A percentile compares a stretch with the other conserved stretches of the same genome.
Evolutionary conservation across 208 protist species (phyloP).

Genomic region (Leishmania aethiopica): DNA sequence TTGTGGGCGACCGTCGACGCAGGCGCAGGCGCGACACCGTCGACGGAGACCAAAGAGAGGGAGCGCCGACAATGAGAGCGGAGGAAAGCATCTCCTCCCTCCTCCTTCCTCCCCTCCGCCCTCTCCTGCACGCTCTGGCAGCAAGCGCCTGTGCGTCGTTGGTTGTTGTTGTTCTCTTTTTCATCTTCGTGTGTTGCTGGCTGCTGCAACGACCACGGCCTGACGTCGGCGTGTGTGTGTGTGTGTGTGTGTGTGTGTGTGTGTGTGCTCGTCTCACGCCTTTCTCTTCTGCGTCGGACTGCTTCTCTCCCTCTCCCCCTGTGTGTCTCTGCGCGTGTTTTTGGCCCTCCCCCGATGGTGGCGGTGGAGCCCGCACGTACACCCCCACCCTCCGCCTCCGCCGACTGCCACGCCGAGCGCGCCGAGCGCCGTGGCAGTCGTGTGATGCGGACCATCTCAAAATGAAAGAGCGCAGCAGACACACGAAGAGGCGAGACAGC

Average conservation of each 20-base stretch:
- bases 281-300: neutral
- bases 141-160: neutral
- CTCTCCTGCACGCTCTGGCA: neutral
- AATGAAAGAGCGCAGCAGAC: neutral
- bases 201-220: neutral
- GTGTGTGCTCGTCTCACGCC: neutral
- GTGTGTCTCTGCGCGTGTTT: neutral
- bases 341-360: neutral
- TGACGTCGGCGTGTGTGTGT: neutral
- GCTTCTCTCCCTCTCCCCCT: neutral
- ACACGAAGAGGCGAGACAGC: neutral
- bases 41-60: neutral
- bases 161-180: neutral
- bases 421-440: neutral
- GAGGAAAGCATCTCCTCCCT: neutral
- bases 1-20: constrained; percentile 15
- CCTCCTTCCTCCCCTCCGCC: neutral
- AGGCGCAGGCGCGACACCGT: neutral
- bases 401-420: neutral
- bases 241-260: neutral
- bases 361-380: neutral
- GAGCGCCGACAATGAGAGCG: neutral
- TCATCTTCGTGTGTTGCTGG: neutral
- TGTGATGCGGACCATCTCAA: neutral
- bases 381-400: neutral